These are phyloP conservation scores for Rutstroemia sp. DNA, from an alignment of 2,329 filamentous ascomycete genomes.

Conservation along the genomic window DNA sequence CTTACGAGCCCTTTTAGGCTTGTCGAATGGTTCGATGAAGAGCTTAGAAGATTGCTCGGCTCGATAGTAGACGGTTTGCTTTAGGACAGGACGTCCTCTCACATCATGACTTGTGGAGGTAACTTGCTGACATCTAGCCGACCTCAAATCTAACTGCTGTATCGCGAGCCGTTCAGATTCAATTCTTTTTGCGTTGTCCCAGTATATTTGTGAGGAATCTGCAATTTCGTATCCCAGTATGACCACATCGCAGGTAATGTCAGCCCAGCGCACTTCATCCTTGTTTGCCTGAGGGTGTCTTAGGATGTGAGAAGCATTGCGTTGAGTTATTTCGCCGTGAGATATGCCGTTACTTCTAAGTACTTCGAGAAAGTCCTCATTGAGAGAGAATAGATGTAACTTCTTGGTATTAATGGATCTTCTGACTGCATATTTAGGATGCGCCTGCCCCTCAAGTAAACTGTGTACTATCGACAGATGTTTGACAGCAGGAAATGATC, in stretches of 20 bases:
- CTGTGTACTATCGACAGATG: neutral
- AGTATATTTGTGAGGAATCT: neutral
- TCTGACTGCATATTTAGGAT: neutral
- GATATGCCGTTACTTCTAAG: neutral
- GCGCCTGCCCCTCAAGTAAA: neutral
- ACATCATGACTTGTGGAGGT: neutral
- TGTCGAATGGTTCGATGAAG: neutral
- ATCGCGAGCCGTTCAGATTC: neutral
- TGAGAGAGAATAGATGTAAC: neutral
- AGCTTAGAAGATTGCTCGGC: neutral
- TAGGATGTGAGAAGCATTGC: neutral
- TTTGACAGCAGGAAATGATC: neutral
- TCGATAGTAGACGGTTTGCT: neutral
- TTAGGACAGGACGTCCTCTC: neutral
- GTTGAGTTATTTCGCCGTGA: neutral
- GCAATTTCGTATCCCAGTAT: neutral
- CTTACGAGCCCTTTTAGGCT: neutral
- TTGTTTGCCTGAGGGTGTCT: neutral
- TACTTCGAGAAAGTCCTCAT: neutral
- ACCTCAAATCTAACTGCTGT: neutral
- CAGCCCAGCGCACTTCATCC: neutral
- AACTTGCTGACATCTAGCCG: neutral
- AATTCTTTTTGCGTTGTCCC: neutral
- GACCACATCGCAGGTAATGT: neutral
- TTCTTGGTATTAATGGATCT: neutral